Conservation (phyloP, 2,329 filamentous ascomycete species). For the Phoma sp. region DNA sequence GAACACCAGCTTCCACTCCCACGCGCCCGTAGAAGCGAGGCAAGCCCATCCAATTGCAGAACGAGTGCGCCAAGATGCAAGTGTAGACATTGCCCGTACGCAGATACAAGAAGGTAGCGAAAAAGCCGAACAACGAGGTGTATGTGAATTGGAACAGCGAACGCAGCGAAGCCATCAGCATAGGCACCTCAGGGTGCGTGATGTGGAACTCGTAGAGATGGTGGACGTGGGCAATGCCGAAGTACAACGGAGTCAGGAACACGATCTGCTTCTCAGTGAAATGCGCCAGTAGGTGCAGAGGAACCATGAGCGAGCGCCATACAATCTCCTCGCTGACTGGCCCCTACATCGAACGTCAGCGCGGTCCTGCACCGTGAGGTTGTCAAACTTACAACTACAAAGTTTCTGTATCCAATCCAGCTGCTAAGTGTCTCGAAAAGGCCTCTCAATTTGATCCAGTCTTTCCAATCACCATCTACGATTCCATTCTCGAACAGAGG, state of each 20-base stretch:
- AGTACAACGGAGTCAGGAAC: slow-evolving; percentile 84
- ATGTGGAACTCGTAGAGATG: slow-evolving; percentile 95
- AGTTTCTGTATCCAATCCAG: slow-evolving; percentile 86
- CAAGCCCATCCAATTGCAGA: slow-evolving; percentile 92
- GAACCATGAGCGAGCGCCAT: slow-evolving; percentile 86
- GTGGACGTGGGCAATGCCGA: slow-evolving; percentile 91
- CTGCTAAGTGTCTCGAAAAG: slow-evolving; percentile 66
- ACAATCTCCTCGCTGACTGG: slow-evolving; percentile 92
- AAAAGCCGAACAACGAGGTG: slow-evolving; percentile 92
- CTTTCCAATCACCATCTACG: slow-evolving; percentile 71
- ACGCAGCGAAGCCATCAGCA: slow-evolving; percentile 68
- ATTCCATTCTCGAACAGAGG: slow-evolving; percentile 82
- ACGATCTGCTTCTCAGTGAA: slow-evolving; percentile 62
- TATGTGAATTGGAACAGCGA: slow-evolving; percentile 86
- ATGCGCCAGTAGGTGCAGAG: slow-evolving; percentile 76
- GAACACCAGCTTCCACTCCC: slow-evolving; percentile 56
- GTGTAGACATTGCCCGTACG: slow-evolving; percentile 82
- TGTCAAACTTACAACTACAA: slow-evolving; percentile 71
- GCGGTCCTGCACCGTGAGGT: neutral
- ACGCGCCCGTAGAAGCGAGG: slow-evolving; percentile 85
- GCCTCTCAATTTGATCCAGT: slow-evolving; percentile 65
- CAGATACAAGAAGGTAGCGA: slow-evolving; percentile 86
- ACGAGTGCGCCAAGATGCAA: slow-evolving; percentile 77
- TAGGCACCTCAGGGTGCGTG: slow-evolving; percentile 73
- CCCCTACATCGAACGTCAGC: slow-evolving; percentile 53